phyloP scores from a whole-genome alignment of 164 flowering plant genomes.

The Warburgia ugandensis region DNA sequence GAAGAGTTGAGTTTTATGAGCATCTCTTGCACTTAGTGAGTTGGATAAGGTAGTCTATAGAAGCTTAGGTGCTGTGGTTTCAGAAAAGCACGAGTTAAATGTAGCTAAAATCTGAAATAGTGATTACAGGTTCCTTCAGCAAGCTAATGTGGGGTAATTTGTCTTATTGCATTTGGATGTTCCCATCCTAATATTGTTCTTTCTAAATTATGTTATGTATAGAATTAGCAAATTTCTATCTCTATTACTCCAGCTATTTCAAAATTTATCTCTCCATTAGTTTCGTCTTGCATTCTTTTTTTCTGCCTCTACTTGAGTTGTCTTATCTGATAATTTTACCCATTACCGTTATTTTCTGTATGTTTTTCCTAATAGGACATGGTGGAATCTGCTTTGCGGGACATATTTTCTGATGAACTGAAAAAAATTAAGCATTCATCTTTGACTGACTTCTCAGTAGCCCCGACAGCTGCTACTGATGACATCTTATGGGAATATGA shows the following conservation, averaged over 20 bases:
- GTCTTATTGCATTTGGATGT: neutral
- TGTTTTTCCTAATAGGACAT: constrained; percentile 33
- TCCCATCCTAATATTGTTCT: neutral
- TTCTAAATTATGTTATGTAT: neutral
- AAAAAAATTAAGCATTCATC: constrained; percentile 38
- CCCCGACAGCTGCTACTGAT: constrained; percentile 13
- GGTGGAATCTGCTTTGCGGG: constrained; percentile 46
- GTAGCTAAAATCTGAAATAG: too few relatives aligned
- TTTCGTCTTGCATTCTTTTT: too few relatives aligned
- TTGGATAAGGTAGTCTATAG: too few relatives aligned
- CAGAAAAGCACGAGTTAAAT: too few relatives aligned
- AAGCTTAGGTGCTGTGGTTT: too few relatives aligned
- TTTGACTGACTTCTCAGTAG: constrained; percentile 6
- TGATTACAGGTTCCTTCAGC: neutral
- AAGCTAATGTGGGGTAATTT: neutral
- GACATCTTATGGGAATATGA: constrained; percentile 80
- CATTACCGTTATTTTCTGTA: too few relatives aligned
- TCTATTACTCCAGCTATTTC: too few relatives aligned
- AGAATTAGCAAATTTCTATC: neutral
- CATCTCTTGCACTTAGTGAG: too few relatives aligned
- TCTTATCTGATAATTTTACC: neutral
- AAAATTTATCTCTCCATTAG: too few relatives aligned
- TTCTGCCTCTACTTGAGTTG: neutral
- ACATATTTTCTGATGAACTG: constrained; percentile 75
- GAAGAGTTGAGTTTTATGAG: too few relatives aligned